These are phyloP conservation scores for Rhynchospora tenuis DNA, from an alignment of 176 grass and related monocot genomes.

Conservation along the genomic window DNA sequence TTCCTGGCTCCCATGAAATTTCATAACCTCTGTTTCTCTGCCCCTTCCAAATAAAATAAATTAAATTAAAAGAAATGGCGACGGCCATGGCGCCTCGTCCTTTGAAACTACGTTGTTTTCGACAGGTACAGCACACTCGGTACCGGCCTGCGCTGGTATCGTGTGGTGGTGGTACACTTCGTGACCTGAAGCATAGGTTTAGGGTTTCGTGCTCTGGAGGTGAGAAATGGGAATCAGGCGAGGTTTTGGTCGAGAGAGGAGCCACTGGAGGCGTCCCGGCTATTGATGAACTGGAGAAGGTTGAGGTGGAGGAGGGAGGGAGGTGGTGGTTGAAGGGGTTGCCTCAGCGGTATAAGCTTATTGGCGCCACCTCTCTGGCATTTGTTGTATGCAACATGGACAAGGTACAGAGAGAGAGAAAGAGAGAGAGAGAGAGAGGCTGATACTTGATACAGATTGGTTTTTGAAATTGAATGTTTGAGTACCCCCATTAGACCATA, in stretches of 20 bases:
- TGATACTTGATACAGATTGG: not conserved
- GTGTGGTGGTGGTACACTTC: not conserved
- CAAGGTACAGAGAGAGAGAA: conserved; percentile 45
- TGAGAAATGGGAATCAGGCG: conserved; percentile 9
- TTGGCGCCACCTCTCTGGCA: conserved; percentile 74
- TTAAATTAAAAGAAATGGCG: conserved; percentile 5
- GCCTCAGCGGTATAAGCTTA: conserved; percentile 69
- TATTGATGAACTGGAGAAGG: conserved; percentile 16
- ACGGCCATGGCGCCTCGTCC: conserved; percentile 3
- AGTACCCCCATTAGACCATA: not conserved
- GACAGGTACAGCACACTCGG: not conserved
- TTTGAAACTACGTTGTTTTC: not conserved
- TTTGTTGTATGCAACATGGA: conserved; percentile 99
- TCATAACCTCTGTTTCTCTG: not conserved
- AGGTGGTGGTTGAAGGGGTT: conserved; percentile 49
- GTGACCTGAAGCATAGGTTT: not conserved
- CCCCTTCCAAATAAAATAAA: not conserved
- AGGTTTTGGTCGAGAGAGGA: conserved; percentile 37
- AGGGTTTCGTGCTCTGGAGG: conserved; percentile 35
- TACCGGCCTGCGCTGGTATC: conserved; percentile 8
- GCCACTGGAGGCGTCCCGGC: not conserved
- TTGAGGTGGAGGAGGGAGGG: not conserved
- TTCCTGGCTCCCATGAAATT: conserved; percentile 29
- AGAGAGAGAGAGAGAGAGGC: not conserved
- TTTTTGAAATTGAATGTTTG: not conserved